phyloP scores from a whole-genome alignment of 768 basidiomycete genomes.

The Leucosporidium yakuticum region DNA sequence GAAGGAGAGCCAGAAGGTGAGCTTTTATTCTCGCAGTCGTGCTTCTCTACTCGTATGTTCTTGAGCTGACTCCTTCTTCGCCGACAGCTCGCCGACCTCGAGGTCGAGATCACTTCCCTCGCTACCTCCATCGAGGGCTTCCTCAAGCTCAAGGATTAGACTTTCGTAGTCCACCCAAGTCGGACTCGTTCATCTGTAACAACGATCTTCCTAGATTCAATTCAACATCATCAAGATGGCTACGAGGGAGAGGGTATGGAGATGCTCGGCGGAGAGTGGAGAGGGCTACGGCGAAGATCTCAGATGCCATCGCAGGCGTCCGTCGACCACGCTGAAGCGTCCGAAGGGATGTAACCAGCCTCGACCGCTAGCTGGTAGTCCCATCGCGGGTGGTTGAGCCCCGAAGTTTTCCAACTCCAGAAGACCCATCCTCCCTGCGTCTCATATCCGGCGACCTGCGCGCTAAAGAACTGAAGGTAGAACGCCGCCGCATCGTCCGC shows the following conservation, averaged over 20 bases:
- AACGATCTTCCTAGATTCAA: too few relatives aligned
- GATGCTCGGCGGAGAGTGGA: too few relatives aligned
- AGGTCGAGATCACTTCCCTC: slow-evolving; percentile 1
- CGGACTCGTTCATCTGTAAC: too few relatives aligned
- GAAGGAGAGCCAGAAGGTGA: slow-evolving; percentile 54
- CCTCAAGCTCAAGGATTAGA: slow-evolving; percentile 8
- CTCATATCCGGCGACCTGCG: not conserved
- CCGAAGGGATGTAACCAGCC: not conserved
- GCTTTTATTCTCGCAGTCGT: too few relatives aligned
- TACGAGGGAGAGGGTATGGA: too few relatives aligned
- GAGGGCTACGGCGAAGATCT: too few relatives aligned
- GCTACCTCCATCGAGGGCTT: slow-evolving; percentile 1
- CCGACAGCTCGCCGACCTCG: not conserved
- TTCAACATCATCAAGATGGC: too few relatives aligned
- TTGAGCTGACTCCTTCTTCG: not conserved
- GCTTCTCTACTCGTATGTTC: not conserved
- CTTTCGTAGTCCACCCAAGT: too few relatives aligned
- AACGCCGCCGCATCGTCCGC: not conserved
- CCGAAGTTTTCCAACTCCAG: not conserved
- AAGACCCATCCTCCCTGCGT: not conserved
- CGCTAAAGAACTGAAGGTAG: not conserved
- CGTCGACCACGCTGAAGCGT: not conserved
- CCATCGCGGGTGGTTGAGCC: not conserved
- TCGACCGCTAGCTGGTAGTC: not conserved
- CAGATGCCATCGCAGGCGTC: not conserved